Conservation (phyloP, 768 basidiomycete species). For the Leccinum longicurvipes region DNA sequence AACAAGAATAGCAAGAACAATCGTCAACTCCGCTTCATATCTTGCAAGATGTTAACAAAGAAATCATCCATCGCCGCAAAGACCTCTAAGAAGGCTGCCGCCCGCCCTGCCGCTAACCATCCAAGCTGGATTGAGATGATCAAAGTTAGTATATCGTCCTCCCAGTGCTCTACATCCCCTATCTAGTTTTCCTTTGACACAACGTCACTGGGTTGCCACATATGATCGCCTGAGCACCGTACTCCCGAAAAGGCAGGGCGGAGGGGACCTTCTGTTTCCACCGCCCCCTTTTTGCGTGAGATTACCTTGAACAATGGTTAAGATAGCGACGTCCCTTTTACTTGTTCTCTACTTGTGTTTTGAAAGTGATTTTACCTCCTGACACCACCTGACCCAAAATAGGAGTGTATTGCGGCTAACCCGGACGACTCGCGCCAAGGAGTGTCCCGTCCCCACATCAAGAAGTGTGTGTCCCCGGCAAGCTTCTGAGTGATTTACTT, state of each 20-base stretch:
- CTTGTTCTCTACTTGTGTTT: conserved; percentile 9
- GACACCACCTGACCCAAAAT: conserved; percentile 22
- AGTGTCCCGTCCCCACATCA: conserved; percentile 89
- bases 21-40: conserved; percentile 11
- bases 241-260: conserved; percentile 39
- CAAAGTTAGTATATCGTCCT: conserved; percentile 48
- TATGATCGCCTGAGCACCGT: conserved; percentile 9
- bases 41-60: conserved; percentile 35
- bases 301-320: conserved; percentile 10
- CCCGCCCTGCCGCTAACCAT: conserved; percentile 35
- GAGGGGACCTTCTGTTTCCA: conserved; percentile 29
- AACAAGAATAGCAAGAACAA: conserved; percentile 18
- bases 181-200: conserved; percentile 10
- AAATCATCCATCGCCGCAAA: conserved; percentile 47
- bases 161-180: conserved; percentile 11
- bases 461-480: conserved; percentile 61
- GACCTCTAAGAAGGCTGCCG: conserved; percentile 32
- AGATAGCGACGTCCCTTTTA: not conserved
- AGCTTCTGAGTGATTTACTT: conserved; percentile 9
- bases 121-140: conserved; percentile 78
- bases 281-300: conserved; percentile 6
- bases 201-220: conserved; percentile 2
- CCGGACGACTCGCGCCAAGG: conserved; percentile 77
- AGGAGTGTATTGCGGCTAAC: conserved; percentile 80
- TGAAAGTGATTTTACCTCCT: conserved; percentile 16